Evolutionary conservation across 768 basidiomycete genomes (phyloP), one percentile per base, ranked within the genome.

Genomic region (Russula sp.): DNA sequence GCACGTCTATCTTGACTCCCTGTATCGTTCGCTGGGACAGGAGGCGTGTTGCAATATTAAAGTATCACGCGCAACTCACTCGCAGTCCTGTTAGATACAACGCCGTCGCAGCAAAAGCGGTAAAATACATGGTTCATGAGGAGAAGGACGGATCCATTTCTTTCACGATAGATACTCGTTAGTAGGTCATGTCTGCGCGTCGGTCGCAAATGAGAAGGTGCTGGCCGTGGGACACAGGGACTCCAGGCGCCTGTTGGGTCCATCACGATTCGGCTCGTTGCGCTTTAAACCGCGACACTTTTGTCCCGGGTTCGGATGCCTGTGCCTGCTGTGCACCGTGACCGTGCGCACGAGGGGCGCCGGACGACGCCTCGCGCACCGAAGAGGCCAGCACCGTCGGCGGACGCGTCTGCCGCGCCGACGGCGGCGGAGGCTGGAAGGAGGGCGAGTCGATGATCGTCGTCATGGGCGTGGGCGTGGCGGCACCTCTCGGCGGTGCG

Each of bases 251-350:
- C 39, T 3, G 27, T 27, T 27, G 27, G 27, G 27, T 27, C 27
- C 2, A 61, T 48, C 53, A 59, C 16, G 31, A 22, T 63, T 52
- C 68, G 57, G 61, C 52, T 16, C 68, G 57, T 39, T 71, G 69
- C n/a, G 70, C 68, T 20, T 63, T 64, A 55, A 74, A 72, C 20
- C 68, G 68, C 5, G 73, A 73, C 2, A 69, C 63, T 44, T 57
- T 70, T 51, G 66, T 66, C 51, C 65, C 67, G 4, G 57, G 58
- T 35, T 44, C 57, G 11, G 35, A 42, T 42, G 31, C 49, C 31
- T 37, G n/a, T 37, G 51, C 53, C 16, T 59, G 47, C 55, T 58
- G 31, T 4, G 34, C 35, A 16, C 40, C 64, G 16, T 14, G 11
- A 37, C 37, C 27, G 27, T 27, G 27, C 27, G 27, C 27, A 27